A percentile compares a stretch with the other conserved stretches of the same genome.
Conservation (phyloP, 352 stramenopile species). For the Phytophthora tentaculata region DNA sequence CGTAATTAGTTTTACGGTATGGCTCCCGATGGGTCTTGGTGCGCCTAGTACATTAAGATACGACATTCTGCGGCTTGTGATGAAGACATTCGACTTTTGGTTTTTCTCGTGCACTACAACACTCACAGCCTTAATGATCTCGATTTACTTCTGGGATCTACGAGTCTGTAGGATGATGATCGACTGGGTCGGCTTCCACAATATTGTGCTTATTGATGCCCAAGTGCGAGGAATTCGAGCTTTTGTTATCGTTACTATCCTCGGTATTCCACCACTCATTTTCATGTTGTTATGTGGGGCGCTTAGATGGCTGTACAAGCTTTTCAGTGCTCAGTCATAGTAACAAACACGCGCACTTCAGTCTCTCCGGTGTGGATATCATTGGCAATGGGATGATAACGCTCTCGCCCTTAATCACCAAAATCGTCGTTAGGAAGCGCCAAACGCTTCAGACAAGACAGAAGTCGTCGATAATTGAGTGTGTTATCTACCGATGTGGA, state of each 20-base stretch:
- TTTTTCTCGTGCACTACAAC: slow-evolving; percentile 45
- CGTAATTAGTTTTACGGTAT: slow-evolving; percentile 24
- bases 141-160: slow-evolving; percentile 36
- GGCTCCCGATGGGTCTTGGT: slow-evolving; percentile 28
- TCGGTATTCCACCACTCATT: slow-evolving; percentile 28
- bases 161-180: slow-evolving; percentile 34
- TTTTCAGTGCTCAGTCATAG: slow-evolving; percentile 27
- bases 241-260: slow-evolving; percentile 2
- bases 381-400: slow-evolving; percentile 36
- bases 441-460: not conserved
- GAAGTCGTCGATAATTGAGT: slow-evolving; percentile 20
- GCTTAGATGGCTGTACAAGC: slow-evolving; percentile 20
- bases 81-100: slow-evolving; percentile 52
- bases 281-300: slow-evolving; percentile 35
- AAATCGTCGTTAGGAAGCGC: slow-evolving; percentile 35
- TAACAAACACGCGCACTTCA: slow-evolving; percentile 15
- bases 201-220: slow-evolving; percentile 39
- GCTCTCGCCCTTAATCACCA: slow-evolving; percentile 26
- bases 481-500: slow-evolving; percentile 26
- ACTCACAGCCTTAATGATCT: slow-evolving; percentile 34
- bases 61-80: slow-evolving; percentile 38
- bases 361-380: slow-evolving; percentile 25
- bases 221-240: slow-evolving; percentile 35
- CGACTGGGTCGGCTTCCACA: slow-evolving; percentile 41
- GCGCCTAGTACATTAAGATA: slow-evolving; percentile 35